These are phyloP conservation scores for Lodderomyces pseudojiufengensis DNA, from an alignment of 1,139 yeast species.

Conservation along the genomic window DNA sequence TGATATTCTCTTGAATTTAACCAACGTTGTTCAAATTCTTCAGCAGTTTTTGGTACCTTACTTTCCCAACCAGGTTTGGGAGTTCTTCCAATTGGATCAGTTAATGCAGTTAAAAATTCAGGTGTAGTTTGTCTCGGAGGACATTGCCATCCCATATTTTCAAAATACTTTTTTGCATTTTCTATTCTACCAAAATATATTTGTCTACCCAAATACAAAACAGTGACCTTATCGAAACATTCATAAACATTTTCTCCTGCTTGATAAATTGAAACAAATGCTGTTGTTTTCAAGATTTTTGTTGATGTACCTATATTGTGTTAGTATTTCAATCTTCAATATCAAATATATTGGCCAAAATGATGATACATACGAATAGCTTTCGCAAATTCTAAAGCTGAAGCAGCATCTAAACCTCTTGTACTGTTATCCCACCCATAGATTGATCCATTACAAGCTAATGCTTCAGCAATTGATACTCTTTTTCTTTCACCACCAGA, in stretches of 20 bases:
- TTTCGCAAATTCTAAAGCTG: constrained; percentile 66
- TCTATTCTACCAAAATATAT: constrained; percentile 65
- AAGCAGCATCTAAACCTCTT: constrained; percentile 58
- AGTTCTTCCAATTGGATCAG: constrained; percentile 64
- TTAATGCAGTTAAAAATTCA: constrained; percentile 72
- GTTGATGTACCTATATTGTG: no score
- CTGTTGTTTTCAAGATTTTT: constrained; percentile 51
- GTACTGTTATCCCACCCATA: constrained; percentile 65
- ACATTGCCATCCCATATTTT: constrained; percentile 66
- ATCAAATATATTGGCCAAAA: no score
- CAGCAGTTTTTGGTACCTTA: constrained; percentile 23
- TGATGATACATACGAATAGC: no score
- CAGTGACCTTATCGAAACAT: constrained; percentile 68
- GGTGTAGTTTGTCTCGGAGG: constrained; percentile 79
- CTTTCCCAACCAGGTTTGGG: constrained; percentile 43
- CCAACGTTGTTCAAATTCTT: constrained; percentile 25
- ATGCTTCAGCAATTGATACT: constrained; percentile 44
- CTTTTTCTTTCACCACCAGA: constrained; percentile 46
- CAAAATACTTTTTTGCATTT: constrained; percentile 48
- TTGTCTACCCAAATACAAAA: constrained; percentile 76
- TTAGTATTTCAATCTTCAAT: no score
- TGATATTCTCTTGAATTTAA: constrained; percentile 18
- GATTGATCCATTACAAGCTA: constrained; percentile 31
- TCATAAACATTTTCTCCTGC: constrained; percentile 75
- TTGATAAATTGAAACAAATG: constrained; percentile 77